Conservation (phyloP, 2,329 filamentous ascomycete genomes). For the Rhynchosporium graminicola region DNA sequence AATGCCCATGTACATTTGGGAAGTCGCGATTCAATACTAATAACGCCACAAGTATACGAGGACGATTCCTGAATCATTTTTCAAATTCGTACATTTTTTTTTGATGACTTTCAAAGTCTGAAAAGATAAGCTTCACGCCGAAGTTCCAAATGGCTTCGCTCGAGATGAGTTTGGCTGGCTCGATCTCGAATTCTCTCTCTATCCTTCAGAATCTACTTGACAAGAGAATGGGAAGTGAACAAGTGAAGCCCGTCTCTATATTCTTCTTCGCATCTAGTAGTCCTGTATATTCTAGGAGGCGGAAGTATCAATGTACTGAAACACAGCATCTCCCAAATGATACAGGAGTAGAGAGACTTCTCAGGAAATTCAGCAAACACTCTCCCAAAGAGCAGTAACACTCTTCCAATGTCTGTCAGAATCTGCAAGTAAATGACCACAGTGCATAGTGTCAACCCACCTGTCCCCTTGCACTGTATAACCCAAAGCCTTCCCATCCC, state of each 20-base stretch:
- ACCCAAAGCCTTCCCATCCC: conserved; percentile 30
- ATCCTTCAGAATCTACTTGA: too few species aligned
- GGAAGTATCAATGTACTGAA: neutral
- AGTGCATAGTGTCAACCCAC: conserved; percentile 33
- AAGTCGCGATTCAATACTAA: too few species aligned
- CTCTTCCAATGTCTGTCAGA: conserved; percentile 32
- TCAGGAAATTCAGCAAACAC: conserved; percentile 17
- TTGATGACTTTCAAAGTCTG: too few species aligned
- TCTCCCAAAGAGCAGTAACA: conserved; percentile 33
- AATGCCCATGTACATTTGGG: too few species aligned
- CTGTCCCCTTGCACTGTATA: conserved; percentile 27
- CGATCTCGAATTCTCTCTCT: neutral
- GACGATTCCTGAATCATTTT: too few species aligned
- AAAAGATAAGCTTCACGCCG: too few species aligned
- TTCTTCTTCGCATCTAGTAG: neutral
- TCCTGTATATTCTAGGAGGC: neutral
- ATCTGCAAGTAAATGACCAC: conserved; percentile 30
- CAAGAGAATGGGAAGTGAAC: too few species aligned
- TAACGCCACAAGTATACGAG: too few species aligned
- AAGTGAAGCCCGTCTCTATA: too few species aligned
- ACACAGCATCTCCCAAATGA: neutral
- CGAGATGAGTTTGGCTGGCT: too few species aligned
- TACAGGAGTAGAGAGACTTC: neutral
- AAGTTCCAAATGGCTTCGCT: too few species aligned
- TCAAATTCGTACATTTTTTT: too few species aligned